Evolutionary conservation across 73 alveolate genomes (phyloP).

Genomic region (Diophrys appendiculata): DNA sequence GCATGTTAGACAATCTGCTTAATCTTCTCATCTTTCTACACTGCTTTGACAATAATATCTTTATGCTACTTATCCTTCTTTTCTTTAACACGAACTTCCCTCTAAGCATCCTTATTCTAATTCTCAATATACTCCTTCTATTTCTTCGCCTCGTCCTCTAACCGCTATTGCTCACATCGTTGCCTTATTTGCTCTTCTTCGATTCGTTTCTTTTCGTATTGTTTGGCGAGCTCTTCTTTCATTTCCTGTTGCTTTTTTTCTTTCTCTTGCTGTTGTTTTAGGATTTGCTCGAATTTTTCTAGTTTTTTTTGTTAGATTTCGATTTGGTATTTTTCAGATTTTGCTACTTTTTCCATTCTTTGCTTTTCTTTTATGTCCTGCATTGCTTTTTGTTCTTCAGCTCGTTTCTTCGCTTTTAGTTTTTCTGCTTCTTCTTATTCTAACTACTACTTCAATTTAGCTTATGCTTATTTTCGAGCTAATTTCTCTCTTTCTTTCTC

Average conservation of each 20-base stretch:
- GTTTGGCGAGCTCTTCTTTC: not conserved
- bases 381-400: too few species aligned
- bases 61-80: not conserved
- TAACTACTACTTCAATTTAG: too few species aligned
- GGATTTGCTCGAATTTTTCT: not conserved
- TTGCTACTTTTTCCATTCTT: too few species aligned
- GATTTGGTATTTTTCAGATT: too few species aligned
- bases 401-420: too few species aligned
- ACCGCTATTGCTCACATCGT: not conserved
- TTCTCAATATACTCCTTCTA: not conserved
- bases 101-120: not conserved
- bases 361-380: too few species aligned
- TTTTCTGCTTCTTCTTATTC: too few species aligned
- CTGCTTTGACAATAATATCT: not conserved
- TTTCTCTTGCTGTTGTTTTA: not conserved
- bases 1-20: not conserved
- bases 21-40: not conserved
- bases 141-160: not conserved
- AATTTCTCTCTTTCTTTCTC: too few species aligned
- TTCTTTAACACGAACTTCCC: not conserved
- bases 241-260: not conserved
- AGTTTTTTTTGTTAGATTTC: too few species aligned
- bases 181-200: not conserved
- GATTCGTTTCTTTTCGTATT: not conserved
- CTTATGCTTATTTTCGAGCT: too few species aligned